Evolutionary conservation across 2,329 filamentous ascomycete genomes (phyloP).

Genomic region (Diaporthe sp.): DNA sequence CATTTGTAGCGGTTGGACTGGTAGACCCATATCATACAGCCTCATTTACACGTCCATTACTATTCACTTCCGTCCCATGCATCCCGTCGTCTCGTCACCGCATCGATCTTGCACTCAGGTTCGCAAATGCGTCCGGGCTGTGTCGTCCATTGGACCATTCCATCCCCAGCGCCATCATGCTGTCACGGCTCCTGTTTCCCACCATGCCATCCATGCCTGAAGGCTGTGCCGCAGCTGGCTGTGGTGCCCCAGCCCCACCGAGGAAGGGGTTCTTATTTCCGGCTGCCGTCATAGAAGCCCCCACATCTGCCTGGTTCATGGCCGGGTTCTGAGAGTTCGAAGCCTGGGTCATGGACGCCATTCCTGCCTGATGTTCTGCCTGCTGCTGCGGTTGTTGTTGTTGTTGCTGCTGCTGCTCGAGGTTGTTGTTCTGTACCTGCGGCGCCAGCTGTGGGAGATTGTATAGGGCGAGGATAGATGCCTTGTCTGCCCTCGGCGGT

Average conservation of each 20-base stretch:
- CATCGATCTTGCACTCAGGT: constrained; percentile 73
- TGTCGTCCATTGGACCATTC: constrained; percentile 78
- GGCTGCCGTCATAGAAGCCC: constrained; percentile 9
- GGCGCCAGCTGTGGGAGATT: constrained; percentile 69
- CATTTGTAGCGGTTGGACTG: constrained; percentile 9
- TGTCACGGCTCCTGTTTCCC: constrained; percentile 75
- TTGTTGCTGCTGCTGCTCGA: constrained; percentile 44
- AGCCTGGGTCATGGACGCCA: constrained; percentile 27
- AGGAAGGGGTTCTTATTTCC: constrained; percentile 72
- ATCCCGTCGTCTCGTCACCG: constrained; percentile 45
- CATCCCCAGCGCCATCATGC: constrained; percentile 76
- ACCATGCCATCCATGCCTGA: constrained; percentile 41
- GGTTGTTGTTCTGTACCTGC: constrained; percentile 45
- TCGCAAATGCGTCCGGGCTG: constrained; percentile 84
- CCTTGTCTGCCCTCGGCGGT: constrained; percentile 72
- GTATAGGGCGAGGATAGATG: constrained; percentile 82
- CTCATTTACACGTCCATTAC: constrained; percentile 17
- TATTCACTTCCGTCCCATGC: background rate
- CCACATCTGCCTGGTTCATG: constrained; percentile 48
- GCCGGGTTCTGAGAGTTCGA: constrained; percentile 45
- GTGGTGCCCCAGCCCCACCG: constrained; percentile 46
- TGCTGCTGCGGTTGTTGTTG: constrained; percentile 43
- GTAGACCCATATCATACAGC: constrained; percentile 11
- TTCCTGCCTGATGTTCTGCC: constrained; percentile 45
- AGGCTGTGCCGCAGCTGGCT: constrained; percentile 43